These are phyloP conservation scores for Cucumis melo DNA, from an alignment of 306 rosid genomes.

Conservation along the genomic window DNA sequence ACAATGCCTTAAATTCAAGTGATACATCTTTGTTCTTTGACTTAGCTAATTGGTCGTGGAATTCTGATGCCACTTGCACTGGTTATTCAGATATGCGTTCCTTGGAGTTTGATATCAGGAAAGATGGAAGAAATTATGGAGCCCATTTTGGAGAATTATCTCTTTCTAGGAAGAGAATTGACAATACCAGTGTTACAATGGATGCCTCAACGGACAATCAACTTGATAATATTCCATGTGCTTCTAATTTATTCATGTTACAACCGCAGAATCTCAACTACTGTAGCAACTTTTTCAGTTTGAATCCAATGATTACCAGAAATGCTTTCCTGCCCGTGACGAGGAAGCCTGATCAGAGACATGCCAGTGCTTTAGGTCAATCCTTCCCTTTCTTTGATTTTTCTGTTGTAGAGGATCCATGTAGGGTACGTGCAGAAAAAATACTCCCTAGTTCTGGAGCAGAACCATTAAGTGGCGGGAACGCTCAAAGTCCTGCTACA, in stretches of 20 bases:
- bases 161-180: conserved; percentile 19
- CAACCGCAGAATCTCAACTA: conserved; percentile 25
- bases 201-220: conserved; percentile 24
- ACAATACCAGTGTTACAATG: conserved; percentile 13
- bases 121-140: conserved; percentile 16
- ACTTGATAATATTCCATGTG: conserved; percentile 12
- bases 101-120: conserved; percentile 15
- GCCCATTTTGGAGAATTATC: conserved; percentile 20
- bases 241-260: conserved; percentile 21
- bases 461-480: conserved; percentile 6
- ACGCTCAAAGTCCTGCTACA: conserved; percentile 17
- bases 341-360: conserved; percentile 29
- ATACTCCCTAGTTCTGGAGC: conserved; percentile 17
- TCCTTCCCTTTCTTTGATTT: conserved; percentile 55
- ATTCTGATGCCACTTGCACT: conserved; percentile 16
- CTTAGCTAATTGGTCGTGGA: conserved; percentile 23
- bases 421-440: conserved; percentile 40
- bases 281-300: conserved; percentile 40
- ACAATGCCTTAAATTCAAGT: conserved; percentile 18
- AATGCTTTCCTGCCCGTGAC: conserved; percentile 28
- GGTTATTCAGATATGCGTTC: conserved; percentile 12
- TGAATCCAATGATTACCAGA: conserved; percentile 62
- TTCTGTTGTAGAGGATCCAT: conserved; percentile 65
- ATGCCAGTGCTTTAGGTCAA: conserved; percentile 13
- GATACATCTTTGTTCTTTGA: conserved; percentile 18